Conservation (phyloP, 805 yeast genomes). For the Pichia phayaonensis region DNA sequence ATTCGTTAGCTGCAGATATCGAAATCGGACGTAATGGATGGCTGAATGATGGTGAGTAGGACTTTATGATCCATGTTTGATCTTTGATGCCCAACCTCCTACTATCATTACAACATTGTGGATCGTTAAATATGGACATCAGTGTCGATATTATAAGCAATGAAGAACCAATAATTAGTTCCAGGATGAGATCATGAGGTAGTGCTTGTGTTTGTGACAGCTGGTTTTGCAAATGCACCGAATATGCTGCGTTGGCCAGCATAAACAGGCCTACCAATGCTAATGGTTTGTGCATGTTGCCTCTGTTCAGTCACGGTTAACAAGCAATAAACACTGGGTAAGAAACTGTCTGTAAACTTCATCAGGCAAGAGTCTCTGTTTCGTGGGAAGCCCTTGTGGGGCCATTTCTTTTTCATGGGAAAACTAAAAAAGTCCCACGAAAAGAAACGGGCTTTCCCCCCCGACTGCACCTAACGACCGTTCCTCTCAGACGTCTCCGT, state of each 20-base stretch:
- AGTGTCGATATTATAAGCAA: neutral
- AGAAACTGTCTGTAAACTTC: too few species aligned
- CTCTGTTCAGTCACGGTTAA: too few species aligned
- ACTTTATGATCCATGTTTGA: neutral
- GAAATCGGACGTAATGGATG: neutral
- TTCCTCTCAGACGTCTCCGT: too few species aligned
- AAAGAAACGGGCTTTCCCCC: neutral
- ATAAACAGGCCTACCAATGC: neutral
- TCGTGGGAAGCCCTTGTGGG: too few species aligned
- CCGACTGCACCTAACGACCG: neutral
- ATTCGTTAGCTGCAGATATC: neutral
- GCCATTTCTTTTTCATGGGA: neutral
- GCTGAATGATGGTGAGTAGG: neutral
- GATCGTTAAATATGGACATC: neutral
- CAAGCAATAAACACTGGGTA: too few species aligned
- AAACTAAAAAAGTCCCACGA: neutral
- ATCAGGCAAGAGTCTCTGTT: too few species aligned
- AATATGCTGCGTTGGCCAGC: slow-evolving; percentile 6
- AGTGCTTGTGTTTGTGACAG: neutral
- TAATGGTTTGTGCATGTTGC: neutral
- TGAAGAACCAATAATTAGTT: neutral
- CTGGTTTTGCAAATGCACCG: neutral
- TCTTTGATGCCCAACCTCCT: neutral
- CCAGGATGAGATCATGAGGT: neutral
- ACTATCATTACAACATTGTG: neutral